These are phyloP conservation scores for Xylaria sp. DNA, from an alignment of 2,329 filamentous ascomycete species.

Conservation along the genomic window DNA sequence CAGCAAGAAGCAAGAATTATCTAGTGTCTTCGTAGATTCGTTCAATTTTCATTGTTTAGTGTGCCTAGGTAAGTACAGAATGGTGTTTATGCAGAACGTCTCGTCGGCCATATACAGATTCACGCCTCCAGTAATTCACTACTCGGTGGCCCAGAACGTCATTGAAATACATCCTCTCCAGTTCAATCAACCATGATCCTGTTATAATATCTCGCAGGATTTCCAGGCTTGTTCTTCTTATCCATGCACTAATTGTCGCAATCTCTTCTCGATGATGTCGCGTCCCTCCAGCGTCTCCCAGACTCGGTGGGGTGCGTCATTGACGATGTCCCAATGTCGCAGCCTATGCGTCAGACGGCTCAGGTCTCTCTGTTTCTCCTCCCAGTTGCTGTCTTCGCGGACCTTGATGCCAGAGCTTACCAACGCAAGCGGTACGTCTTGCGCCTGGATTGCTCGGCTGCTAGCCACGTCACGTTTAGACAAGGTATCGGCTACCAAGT, in stretches of 20 bases:
- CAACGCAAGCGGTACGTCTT: constrained; percentile 76
- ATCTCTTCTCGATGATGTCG: constrained; percentile 75
- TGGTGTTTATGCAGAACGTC: not conserved
- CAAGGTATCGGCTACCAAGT: constrained; percentile 82
- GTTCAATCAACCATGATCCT: not conserved
- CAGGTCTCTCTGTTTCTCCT: constrained; percentile 82
- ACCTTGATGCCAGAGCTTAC: constrained; percentile 81
- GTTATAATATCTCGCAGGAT: not conserved
- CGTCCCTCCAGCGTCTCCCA: constrained; percentile 80
- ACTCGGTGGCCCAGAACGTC: not conserved
- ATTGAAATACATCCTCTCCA: not conserved
- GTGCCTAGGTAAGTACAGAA: not conserved
- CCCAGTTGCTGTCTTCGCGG: constrained; percentile 73
- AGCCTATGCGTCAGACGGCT: constrained; percentile 80
- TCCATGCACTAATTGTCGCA: constrained; percentile 67
- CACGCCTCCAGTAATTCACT: not conserved
- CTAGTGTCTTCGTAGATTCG: too few species aligned
- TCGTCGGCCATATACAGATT: constrained; percentile 6
- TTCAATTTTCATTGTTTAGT: not conserved
- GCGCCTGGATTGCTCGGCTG: constrained; percentile 78
- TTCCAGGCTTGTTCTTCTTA: constrained; percentile 1
- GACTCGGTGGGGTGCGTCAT: constrained; percentile 82
- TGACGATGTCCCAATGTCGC: constrained; percentile 83
- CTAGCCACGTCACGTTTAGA: constrained; percentile 82
- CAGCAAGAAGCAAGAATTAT: too few species aligned